Evolutionary conservation across 768 basidiomycete genomes (phyloP).

Genomic region (Collybia sordida): DNA sequence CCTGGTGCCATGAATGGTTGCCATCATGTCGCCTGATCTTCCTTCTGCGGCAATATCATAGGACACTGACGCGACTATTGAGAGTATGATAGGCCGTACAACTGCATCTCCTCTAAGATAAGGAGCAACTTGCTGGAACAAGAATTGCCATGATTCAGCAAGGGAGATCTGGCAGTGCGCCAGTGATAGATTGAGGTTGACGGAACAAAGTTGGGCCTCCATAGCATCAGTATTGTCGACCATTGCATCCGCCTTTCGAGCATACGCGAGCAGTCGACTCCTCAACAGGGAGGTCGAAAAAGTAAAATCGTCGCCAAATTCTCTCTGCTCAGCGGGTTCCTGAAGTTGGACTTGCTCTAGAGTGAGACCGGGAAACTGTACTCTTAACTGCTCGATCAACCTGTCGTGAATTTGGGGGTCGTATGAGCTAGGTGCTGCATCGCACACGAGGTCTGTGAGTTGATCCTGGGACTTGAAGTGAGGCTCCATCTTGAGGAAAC

Average conservation of each 20-base stretch:
- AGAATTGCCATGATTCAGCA: slow-evolving; percentile 74
- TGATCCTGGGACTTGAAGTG: slow-evolving; percentile 63
- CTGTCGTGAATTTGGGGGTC: slow-evolving; percentile 71
- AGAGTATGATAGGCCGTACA: slow-evolving; percentile 55
- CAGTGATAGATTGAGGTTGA: slow-evolving; percentile 88
- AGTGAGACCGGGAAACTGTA: slow-evolving; percentile 56
- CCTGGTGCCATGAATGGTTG: slow-evolving; percentile 73
- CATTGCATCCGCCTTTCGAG: slow-evolving; percentile 35
- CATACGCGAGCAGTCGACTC: slow-evolving; percentile 57
- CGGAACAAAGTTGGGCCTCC: slow-evolving; percentile 61
- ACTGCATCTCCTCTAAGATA: slow-evolving; percentile 62
- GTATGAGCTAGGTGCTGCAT: slow-evolving; percentile 71
- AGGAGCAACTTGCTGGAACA: slow-evolving; percentile 63
- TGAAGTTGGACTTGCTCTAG: slow-evolving; percentile 65
- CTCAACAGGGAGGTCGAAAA: slow-evolving; percentile 66
- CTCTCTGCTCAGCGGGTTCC: slow-evolving; percentile 63
- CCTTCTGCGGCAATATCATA: slow-evolving; percentile 64
- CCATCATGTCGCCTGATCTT: slow-evolving; percentile 82
- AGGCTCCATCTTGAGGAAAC: slow-evolving; percentile 56
- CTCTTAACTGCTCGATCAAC: slow-evolving; percentile 47
- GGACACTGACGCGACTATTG: slow-evolving; percentile 63
- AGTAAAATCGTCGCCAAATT: slow-evolving; percentile 78
- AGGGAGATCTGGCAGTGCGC: slow-evolving; percentile 75
- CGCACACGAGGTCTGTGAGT: slow-evolving; percentile 62
- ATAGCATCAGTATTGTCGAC: slow-evolving; percentile 43